These are phyloP conservation scores for Crucibulum laeve DNA, from an alignment of 768 basidiomycete species.

Conservation along the genomic window DNA sequence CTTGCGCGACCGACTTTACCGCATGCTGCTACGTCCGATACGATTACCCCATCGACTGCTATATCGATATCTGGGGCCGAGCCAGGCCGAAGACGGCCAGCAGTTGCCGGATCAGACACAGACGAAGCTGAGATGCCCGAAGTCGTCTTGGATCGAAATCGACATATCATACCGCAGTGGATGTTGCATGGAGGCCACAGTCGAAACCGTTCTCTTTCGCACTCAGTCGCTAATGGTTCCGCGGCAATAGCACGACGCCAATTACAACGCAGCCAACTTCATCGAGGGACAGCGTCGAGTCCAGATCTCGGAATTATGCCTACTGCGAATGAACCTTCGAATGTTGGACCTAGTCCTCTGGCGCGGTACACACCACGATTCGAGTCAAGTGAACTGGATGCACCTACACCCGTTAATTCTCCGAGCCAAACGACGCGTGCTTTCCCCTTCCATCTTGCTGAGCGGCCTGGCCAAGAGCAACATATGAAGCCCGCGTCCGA, in stretches of 20 bases:
- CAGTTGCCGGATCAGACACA: constrained; percentile 40
- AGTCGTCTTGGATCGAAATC: constrained; percentile 84
- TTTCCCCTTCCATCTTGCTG: constrained; percentile 23
- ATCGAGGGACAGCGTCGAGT: constrained; percentile 59
- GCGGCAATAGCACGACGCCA: constrained; percentile 28
- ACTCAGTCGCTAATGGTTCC: constrained; percentile 37
- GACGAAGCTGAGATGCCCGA: constrained; percentile 89
- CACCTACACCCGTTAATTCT: constrained; percentile 49
- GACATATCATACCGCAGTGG: constrained; percentile 97
- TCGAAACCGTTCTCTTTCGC: constrained; percentile 45
- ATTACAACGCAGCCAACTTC: constrained; percentile 36
- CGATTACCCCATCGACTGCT: constrained; percentile 11
- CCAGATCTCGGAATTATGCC: constrained; percentile 52
- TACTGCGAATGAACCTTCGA: constrained; percentile 12
- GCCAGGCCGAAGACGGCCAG: constrained; percentile 20
- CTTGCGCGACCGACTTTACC: constrained; percentile 21
- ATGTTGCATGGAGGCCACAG: constrained; percentile 61
- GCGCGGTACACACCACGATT: constrained; percentile 33
- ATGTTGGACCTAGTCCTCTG: constrained; percentile 34
- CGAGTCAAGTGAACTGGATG: constrained; percentile 32
- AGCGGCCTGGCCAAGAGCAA: constrained; percentile 12
- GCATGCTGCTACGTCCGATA: constrained; percentile 19
- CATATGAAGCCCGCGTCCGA: constrained; percentile 17
- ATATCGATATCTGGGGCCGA: constrained; percentile 14
- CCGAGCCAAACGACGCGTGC: constrained; percentile 28